phyloP scores from a whole-genome alignment of 192 early-diverging fungal genomes.

The Backusella luteola region DNA sequence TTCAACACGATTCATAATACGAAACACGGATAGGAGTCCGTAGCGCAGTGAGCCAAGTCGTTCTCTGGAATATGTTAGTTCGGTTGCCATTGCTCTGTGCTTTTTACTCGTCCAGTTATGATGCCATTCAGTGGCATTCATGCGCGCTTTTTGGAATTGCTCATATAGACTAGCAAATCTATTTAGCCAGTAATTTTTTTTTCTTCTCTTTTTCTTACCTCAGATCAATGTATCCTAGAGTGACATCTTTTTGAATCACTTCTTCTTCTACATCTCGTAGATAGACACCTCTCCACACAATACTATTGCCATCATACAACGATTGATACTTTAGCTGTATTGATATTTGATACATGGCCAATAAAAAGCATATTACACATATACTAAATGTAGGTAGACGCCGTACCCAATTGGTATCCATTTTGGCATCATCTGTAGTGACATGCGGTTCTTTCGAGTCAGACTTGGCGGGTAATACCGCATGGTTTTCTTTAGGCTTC shows the following conservation, averaged over 20 bases:
- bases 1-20: conserved; percentile 47
- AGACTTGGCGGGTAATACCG: conserved; percentile 11
- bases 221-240: background rate
- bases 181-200: no score
- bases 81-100: conserved; percentile 46
- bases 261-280: conserved; percentile 46
- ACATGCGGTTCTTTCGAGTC: background rate
- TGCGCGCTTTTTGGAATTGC: conserved; percentile 29
- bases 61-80: conserved; percentile 45
- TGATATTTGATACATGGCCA: conserved; percentile 4
- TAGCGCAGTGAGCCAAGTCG: conserved; percentile 46
- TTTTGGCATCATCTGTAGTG: background rate
- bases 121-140: conserved; percentile 18
- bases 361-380: background rate
- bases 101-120: conserved; percentile 38
- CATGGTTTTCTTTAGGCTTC: background rate
- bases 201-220: conserved; percentile 13
- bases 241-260: conserved; percentile 15
- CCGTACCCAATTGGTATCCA: background rate
- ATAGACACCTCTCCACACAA: conserved; percentile 42
- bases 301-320: conserved; percentile 17
- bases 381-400: background rate
- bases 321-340: conserved; percentile 16
- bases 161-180: conserved; percentile 13
- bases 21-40: conserved; percentile 46